phyloP scores from a whole-genome alignment of 2,329 filamentous ascomycete species.

The Grosmannia serpens region DNA sequence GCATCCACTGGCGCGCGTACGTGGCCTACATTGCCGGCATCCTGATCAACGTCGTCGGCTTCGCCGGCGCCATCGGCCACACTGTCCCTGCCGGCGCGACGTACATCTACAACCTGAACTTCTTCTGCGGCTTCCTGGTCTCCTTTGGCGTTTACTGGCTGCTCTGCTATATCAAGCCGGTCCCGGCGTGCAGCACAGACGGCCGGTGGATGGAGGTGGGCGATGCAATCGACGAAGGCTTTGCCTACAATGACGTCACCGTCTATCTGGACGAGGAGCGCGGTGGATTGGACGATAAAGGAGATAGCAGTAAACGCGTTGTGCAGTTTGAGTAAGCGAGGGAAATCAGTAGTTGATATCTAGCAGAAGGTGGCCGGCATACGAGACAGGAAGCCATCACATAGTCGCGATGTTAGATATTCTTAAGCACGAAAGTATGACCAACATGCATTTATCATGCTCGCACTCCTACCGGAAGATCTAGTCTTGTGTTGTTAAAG shows the following conservation, averaged over 20 bases:
- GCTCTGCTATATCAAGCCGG: slow-evolving; percentile 56
- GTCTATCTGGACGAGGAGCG: background rate
- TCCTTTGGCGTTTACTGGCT: slow-evolving; percentile 55
- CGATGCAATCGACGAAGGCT: slow-evolving; percentile 43
- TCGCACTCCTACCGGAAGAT: too few species aligned
- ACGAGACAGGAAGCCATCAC: too few species aligned
- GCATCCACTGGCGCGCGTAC: slow-evolving; percentile 77
- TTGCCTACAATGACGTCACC: background rate
- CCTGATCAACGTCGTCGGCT: slow-evolving; percentile 82
- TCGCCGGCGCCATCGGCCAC: slow-evolving; percentile 66
- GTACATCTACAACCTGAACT: slow-evolving; percentile 86
- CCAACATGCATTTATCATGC: too few species aligned
- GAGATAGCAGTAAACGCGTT: background rate
- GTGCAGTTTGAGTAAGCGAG: background rate
- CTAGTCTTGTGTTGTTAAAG: too few species aligned
- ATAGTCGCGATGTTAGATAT: too few species aligned
- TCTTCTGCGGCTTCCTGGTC: slow-evolving; percentile 74
- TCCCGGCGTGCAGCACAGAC: slow-evolving; percentile 58
- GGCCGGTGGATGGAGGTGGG: slow-evolving; percentile 64
- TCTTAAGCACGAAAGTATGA: too few species aligned
- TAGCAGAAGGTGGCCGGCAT: too few species aligned
- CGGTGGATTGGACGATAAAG: background rate
- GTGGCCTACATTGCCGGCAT: slow-evolving; percentile 74
- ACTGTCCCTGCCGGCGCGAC: slow-evolving; percentile 65
- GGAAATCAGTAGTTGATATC: too few species aligned